Conservation (phyloP, 352 stramenopile genomes). For the Pythium dissimile region DNA sequence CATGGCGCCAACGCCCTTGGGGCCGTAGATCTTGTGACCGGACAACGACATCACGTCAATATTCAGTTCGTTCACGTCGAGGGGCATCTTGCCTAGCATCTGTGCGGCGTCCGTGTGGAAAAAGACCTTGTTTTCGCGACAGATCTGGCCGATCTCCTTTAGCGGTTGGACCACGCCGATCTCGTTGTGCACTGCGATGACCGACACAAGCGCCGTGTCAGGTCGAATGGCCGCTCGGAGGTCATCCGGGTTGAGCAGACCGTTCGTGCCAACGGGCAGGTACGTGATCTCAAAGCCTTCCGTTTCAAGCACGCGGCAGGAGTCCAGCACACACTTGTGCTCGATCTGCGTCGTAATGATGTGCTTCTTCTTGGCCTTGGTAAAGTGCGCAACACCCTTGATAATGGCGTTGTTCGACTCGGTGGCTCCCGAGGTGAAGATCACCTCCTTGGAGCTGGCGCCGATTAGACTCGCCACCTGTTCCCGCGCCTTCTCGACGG, state of each 20-base stretch:
- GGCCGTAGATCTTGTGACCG: constrained; percentile 98
- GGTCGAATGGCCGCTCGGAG: constrained; percentile 93
- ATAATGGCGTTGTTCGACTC: constrained; percentile 99
- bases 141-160: constrained; percentile 95
- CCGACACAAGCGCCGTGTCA: constrained; percentile 95
- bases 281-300: constrained; percentile 99
- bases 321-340: constrained; percentile 98
- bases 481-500: constrained; percentile 89
- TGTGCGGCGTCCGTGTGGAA: constrained; percentile 99
- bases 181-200: constrained; percentile 99
- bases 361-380: constrained; percentile 95
- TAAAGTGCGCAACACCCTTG: constrained; percentile 97
- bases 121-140: constrained; percentile 91
- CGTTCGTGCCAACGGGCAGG: constrained; percentile 90
- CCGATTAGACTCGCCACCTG: constrained; percentile 93
- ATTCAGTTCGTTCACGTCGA: constrained; percentile 98
- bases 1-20: constrained; percentile 97
- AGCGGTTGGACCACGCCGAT: constrained; percentile 98
- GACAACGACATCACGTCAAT: constrained; percentile 99
- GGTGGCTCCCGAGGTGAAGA: constrained; percentile 99
- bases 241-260: constrained; percentile 94
- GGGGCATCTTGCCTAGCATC: constrained; percentile 96
- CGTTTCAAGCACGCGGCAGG: constrained; percentile 94
- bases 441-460: constrained; percentile 97
- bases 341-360: constrained; percentile 98